Base-by-base conservation (phyloP, 345 rosid genomes). In the Cochlearia excelsa region DNA sequence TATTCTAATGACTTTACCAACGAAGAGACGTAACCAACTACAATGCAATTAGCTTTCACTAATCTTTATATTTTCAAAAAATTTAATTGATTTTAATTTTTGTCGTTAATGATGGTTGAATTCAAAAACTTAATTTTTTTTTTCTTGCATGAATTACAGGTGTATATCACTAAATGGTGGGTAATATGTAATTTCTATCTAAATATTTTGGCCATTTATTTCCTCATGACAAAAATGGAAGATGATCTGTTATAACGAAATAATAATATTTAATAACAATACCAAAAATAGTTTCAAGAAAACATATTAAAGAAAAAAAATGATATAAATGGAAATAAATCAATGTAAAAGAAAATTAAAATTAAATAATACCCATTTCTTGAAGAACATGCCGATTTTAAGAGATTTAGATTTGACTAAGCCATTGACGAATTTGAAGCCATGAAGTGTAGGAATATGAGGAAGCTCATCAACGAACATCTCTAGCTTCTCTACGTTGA, bases 401-500 rank as follows among this genome's bases (percentile, higher is more conserved):
- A 93, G 76, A 8, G 69, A 68, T 66, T 68, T 82, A 5, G 89
- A 44, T 56, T 62, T 79, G 56, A 77, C 70, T 45, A 48, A 59
- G 30, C 83, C 83, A 46, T 69, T 49, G 6, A 66, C 69, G n/a
- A 75, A 41, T 26, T 71, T 55, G 52, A 54, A 89, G 26, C 82
- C 87, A 10, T 30, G 63, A 71, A 93, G 60, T 52, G 11, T 82
- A 1, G 95, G 95, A 67, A 93, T 79, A 59, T 83, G 79, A 1
- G 78, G 88, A 48, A 93, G 85, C 35, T 81, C 66, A 37, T 89
- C 97, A 2, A 93, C 95, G 52, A 86, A 93, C 95, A 77, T 85
- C 74, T 78, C 59, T 46, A 93, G 54, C 72, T 65, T 65, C 1
- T 69, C 67, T 7, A 72, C 35, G 58, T 67, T 53, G 26, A 82